Evolutionary conservation across 495 filamentous ascomycete genomes (phyloP).

Genomic region (Pyrenopolyporus hunteri): DNA sequence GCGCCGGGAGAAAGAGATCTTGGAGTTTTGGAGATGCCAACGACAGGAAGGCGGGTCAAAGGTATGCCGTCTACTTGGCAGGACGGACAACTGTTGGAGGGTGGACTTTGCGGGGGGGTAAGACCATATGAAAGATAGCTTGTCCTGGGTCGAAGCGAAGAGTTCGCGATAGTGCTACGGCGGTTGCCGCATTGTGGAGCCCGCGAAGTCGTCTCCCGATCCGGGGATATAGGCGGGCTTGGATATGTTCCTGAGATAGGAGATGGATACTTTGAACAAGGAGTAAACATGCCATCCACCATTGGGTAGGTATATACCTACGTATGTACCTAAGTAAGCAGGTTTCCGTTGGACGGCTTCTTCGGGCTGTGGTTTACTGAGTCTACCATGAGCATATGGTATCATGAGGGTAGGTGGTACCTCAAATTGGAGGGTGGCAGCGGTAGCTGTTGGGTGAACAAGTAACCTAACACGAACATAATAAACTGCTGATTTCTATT

Average conservation of each 20-base stretch:
- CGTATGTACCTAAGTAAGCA: not conserved
- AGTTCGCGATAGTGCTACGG: not conserved
- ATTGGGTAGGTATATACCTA: slow-evolving; percentile 8
- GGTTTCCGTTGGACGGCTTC: not conserved
- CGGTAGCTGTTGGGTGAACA: slow-evolving; percentile 15
- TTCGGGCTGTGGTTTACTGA: slow-evolving; percentile 19
- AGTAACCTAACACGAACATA: not conserved
- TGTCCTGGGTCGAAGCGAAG: slow-evolving; percentile 3
- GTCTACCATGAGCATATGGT: slow-evolving; percentile 13
- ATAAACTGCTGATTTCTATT: slow-evolving; percentile 25
- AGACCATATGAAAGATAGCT: slow-evolving; percentile 3
- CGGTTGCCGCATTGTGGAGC: slow-evolving; percentile 25
- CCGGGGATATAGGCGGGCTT: slow-evolving; percentile 13
- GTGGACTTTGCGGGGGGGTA: slow-evolving; percentile 18
- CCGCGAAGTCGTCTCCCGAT: slow-evolving; percentile 24
- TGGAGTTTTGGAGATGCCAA: slow-evolving; percentile 19
- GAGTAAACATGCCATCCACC: not conserved
- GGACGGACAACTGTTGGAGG: slow-evolving; percentile 26
- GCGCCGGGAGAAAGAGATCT: slow-evolving; percentile 14
- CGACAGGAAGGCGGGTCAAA: slow-evolving; percentile 10
- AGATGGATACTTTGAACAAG: slow-evolving; percentile 5
- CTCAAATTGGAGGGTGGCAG: slow-evolving; percentile 20
- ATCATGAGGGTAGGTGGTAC: slow-evolving; percentile 30
- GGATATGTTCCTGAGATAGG: slow-evolving; percentile 29
- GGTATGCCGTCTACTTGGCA: slow-evolving; percentile 24